These are phyloP conservation scores for Talaromyces sp. DNA, from an alignment of 2,329 filamentous ascomycete genomes.

Conservation along the genomic window DNA sequence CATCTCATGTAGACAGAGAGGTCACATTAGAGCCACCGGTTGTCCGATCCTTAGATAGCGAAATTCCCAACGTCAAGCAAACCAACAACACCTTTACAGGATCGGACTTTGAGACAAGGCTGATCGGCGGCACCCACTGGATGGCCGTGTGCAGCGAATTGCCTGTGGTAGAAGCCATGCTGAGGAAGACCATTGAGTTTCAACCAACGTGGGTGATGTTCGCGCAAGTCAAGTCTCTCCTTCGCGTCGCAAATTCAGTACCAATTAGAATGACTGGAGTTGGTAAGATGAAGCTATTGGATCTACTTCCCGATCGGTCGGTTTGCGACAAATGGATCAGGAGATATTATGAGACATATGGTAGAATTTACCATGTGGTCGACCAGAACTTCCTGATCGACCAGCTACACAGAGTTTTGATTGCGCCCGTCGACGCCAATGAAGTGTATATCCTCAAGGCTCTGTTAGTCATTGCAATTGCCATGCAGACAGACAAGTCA, in stretches of 20 bases:
- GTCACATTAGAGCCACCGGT: neutral
- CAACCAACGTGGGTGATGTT: neutral
- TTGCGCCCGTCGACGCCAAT: neutral
- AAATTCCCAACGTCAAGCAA: neutral
- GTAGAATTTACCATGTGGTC: slow-evolving; percentile 1
- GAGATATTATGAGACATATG: slow-evolving; percentile 1
- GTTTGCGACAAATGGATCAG: neutral
- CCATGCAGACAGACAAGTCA: neutral
- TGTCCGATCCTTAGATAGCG: neutral
- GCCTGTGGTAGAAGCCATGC: neutral
- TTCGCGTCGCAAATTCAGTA: neutral
- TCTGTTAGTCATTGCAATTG: neutral
- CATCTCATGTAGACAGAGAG: neutral
- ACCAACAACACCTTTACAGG: neutral
- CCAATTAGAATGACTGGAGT: neutral
- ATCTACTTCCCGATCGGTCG: neutral
- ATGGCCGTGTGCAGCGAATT: neutral
- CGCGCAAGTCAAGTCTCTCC: neutral
- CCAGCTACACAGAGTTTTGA: neutral
- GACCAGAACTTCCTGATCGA: neutral
- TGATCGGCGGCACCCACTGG: neutral
- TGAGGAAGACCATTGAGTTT: neutral
- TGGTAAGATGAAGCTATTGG: neutral
- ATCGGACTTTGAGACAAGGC: neutral
- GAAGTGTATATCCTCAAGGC: neutral